Evolutionary conservation across 306 rosid species (phyloP).

Genomic region (Prunus salicina): DNA sequence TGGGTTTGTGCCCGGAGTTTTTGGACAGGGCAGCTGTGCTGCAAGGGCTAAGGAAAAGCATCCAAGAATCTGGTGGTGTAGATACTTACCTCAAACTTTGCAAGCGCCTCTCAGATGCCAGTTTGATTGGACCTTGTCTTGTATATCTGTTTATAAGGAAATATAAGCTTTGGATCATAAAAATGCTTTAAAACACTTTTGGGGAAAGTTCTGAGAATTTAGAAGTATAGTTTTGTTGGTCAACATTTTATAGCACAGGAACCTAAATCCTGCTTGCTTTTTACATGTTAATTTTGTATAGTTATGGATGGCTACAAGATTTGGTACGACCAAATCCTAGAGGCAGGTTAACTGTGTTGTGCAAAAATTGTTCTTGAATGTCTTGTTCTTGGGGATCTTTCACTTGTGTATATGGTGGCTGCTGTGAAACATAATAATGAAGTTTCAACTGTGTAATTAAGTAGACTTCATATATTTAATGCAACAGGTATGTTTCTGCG

Average conservation of each 20-base stretch:
- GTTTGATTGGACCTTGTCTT: constrained; percentile 75
- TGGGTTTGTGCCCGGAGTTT: constrained; percentile 71
- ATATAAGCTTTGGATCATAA: constrained; percentile 79
- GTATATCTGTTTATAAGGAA: constrained; percentile 75
- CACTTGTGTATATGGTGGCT: constrained; percentile 13
- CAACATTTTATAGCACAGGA: constrained; percentile 15
- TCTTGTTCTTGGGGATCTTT: neutral
- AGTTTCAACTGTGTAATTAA: constrained; percentile 18
- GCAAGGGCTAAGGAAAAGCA: constrained; percentile 72
- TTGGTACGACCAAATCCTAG: constrained; percentile 19
- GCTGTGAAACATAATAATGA: constrained; percentile 13
- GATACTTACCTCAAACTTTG: constrained; percentile 75
- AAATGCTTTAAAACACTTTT: constrained; percentile 51
- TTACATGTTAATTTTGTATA: constrained; percentile 49
- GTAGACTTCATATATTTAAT: neutral
- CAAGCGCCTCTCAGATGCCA: constrained; percentile 72
- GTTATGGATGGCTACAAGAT: constrained; percentile 15
- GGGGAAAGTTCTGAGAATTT: constrained; percentile 4
- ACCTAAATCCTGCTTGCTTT: constrained; percentile 36
- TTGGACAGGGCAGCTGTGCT: constrained; percentile 84
- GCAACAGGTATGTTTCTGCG: constrained; percentile 8
- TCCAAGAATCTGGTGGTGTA: constrained; percentile 52
- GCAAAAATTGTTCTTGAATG: constrained; percentile 7
- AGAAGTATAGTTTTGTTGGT: constrained; percentile 9
- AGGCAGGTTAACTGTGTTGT: constrained; percentile 14